These are phyloP conservation scores for Ormosia semicastrata DNA, from an alignment of 306 rosid genomes.

Conservation along the genomic window DNA sequence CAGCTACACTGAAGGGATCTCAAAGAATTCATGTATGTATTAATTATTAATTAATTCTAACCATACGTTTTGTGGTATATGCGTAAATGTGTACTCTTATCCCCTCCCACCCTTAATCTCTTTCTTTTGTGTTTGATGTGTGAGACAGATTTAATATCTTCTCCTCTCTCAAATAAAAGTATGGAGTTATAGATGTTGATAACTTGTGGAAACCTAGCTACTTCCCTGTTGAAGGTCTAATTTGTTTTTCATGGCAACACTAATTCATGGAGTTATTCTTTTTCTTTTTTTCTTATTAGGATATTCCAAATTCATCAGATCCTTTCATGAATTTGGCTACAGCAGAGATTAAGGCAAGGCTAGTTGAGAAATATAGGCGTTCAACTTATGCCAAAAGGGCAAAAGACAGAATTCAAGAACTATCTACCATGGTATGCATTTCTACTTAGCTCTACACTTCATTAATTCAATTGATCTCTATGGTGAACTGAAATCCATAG, in stretches of 20 bases:
- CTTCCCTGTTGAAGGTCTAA: neutral
- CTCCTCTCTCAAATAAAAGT: neutral
- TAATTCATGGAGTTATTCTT: conserved; percentile 11
- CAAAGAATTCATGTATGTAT: conserved; percentile 62
- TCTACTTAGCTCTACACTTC: neutral
- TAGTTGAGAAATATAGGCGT: conserved; percentile 71
- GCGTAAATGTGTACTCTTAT: neutral
- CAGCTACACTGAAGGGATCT: conserved; percentile 83
- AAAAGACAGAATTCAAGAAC: conserved; percentile 61
- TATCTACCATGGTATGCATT: conserved; percentile 62
- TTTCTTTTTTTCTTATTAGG: conserved; percentile 39
- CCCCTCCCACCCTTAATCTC: neutral
- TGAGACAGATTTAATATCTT: neutral
- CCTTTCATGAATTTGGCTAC: conserved; percentile 83
- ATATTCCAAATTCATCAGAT: conserved; percentile 67
- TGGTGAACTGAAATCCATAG: neutral
- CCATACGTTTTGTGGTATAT: neutral
- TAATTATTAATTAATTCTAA: neutral
- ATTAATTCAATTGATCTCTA: neutral
- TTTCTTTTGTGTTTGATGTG: neutral
- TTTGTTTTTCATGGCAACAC: neutral
- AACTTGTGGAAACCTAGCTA: neutral
- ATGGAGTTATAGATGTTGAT: neutral
- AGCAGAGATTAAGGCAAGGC: conserved; percentile 71
- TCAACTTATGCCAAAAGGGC: conserved; percentile 60